A percentile compares a stretch with the other conserved stretches of the same genome.
Evolutionary conservation across 805 yeast species (phyloP).

Genomic region (Kazachstania bromeliacearum): DNA sequence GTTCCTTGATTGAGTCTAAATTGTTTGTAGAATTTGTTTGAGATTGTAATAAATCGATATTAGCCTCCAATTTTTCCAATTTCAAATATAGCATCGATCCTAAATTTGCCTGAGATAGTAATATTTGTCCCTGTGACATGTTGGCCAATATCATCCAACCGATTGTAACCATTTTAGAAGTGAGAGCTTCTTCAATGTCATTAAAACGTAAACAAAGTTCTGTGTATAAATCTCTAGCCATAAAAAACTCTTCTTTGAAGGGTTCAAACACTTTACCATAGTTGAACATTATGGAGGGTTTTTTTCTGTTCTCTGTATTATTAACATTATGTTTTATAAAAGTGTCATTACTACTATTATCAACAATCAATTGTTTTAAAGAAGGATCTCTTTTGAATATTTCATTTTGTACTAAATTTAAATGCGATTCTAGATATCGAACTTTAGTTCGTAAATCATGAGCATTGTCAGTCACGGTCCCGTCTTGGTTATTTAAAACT

Average conservation of each 20-base stretch:
- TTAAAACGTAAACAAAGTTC: conserved; percentile 56
- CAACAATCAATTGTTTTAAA: conserved; percentile 27
- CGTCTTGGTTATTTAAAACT: conserved; percentile 31
- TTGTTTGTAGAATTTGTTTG: not conserved
- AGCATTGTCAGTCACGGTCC: conserved; percentile 33
- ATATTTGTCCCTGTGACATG: conserved; percentile 45
- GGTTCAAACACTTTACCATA: conserved; percentile 48
- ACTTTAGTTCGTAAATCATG: conserved; percentile 11
- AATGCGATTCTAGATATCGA: conserved; percentile 40
- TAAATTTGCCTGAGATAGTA: conserved; percentile 53
- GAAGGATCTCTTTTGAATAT: conserved; percentile 4
- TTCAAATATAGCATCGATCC: conserved; percentile 58
- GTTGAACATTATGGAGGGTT: conserved; percentile 5
- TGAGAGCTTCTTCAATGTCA: conserved; percentile 47
- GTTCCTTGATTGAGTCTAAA: not conserved
- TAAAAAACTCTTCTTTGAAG: conserved; percentile 63
- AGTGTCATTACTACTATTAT: not conserved
- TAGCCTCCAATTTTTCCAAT: conserved; percentile 48
- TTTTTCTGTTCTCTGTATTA: conserved; percentile 7
- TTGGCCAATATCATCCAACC: conserved; percentile 60
- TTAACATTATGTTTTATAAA: not conserved
- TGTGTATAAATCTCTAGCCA: conserved; percentile 59
- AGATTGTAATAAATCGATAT: conserved; percentile 8
- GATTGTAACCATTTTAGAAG: conserved; percentile 48
- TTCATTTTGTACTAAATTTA: conserved; percentile 52